These are phyloP conservation scores for Aspergillus haitiensis DNA, from an alignment of 495 filamentous ascomycete genomes.

Conservation along the genomic window DNA sequence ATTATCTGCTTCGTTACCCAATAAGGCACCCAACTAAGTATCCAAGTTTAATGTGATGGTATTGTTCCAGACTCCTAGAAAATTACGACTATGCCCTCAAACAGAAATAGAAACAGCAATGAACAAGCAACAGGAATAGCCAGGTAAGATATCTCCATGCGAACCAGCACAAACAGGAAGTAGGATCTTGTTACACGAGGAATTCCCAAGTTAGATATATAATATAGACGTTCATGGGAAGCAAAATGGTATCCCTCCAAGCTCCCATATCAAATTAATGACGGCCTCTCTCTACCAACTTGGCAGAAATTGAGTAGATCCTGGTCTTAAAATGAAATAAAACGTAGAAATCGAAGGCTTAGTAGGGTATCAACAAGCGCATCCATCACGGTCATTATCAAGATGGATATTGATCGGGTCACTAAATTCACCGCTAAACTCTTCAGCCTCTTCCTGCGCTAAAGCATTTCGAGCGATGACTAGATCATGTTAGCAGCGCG, in stretches of 20 bases:
- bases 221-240: slow-evolving; percentile 15
- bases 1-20: too few species aligned
- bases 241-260: slow-evolving; percentile 8
- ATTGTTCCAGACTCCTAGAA: slow-evolving; percentile 36
- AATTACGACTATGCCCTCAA: slow-evolving; percentile 16
- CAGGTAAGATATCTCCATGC: slow-evolving; percentile 19
- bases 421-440: slow-evolving; percentile 87
- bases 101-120: slow-evolving; percentile 9
- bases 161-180: slow-evolving; percentile 19
- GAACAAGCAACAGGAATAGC: slow-evolving; percentile 15
- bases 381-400: slow-evolving; percentile 86
- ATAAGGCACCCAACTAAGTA: not conserved
- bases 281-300: slow-evolving; percentile 19
- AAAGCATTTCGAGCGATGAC: slow-evolving; percentile 97
- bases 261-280: not conserved
- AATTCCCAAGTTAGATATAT: slow-evolving; percentile 21
- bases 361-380: slow-evolving; percentile 68
- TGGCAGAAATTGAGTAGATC: slow-evolving; percentile 9
- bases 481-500: slow-evolving; percentile 33
- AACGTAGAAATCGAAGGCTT: slow-evolving; percentile 2
- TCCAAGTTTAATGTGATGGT: slow-evolving; percentile 2
- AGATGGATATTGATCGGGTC: slow-evolving; percentile 97
- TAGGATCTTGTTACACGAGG: slow-evolving; percentile 20
- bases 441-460: slow-evolving; percentile 93
- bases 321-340: slow-evolving; percentile 11